Conservation (phyloP, 2,329 filamentous ascomycete species). For the Corinectria fuckeliana region DNA sequence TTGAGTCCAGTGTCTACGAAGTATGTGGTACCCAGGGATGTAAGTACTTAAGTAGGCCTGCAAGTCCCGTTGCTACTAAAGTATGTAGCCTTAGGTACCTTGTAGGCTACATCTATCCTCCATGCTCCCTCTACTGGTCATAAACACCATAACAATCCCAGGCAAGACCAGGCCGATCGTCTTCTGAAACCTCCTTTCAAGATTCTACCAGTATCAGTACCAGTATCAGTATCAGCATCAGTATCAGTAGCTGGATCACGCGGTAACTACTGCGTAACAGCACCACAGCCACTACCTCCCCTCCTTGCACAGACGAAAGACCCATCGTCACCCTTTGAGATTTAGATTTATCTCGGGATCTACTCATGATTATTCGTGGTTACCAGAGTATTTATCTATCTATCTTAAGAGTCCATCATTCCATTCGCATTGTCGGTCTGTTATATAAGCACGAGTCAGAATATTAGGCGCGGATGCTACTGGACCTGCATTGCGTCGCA, state of each 20-base stretch:
- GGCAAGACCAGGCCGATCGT: neutral
- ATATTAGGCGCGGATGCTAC: neutral
- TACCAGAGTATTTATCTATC: too few relatives aligned
- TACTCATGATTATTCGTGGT: too few relatives aligned
- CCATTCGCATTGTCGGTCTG: neutral
- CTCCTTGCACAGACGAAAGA: neutral
- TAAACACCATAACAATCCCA: neutral
- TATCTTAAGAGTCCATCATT: neutral
- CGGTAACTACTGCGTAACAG: neutral
- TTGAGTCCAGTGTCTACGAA: too few relatives aligned
- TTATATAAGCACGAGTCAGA: neutral
- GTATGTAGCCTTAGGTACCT: too few relatives aligned
- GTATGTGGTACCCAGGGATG: too few relatives aligned
- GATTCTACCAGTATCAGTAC: neutral
- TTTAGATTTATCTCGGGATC: too few relatives aligned
- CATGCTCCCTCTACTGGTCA: neutral
- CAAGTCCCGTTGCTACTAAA: too few relatives aligned
- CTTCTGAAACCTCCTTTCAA: neutral
- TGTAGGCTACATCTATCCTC: too few relatives aligned
- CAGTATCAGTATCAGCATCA: too few relatives aligned
- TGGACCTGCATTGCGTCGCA: slow-evolving; percentile 10
- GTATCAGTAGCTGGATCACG: too few relatives aligned
- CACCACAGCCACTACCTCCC: neutral
- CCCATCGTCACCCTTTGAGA: neutral
- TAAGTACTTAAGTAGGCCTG: too few relatives aligned